Base-by-base conservation (phyloP, 2,329 filamentous ascomycete genomes). In the Sporothrix schenckii region DNA sequence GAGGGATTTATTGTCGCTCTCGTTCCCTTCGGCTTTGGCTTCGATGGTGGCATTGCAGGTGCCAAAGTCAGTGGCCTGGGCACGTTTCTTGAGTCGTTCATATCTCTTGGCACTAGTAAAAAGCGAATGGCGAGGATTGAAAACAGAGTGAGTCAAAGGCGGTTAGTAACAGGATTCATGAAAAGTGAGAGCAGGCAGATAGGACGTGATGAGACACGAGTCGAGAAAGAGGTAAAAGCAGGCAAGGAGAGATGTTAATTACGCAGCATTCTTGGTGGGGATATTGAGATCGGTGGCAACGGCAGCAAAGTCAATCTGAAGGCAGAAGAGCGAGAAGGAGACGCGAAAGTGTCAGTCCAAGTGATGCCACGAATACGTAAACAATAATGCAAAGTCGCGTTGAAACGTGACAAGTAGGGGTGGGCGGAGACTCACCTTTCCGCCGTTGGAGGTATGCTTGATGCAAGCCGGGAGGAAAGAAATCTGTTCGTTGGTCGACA, bases 251-350 rank as follows among this genome's bases (percentile, higher is more conserved):
- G 49, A 27, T 70, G 24, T 1, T 19, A n/a, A 6, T 84, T 84
- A 92, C 90, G 89, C 90, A 27, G 90, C 90, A 16, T 85, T 89
- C 79, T 90, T 91, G 78, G 80, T 83, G 47, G 89, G 83, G 50
- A 92, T 90, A 27, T 78, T 80, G 54, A 88, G 87, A 75, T 91
- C 89, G 19, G 83, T 80, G 13, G 88, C 88, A n/a, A 92, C 90
- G 65, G 84, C 82, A 6, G 79, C 80, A 74, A 91, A 92, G 75
- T 92, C 86, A 6, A 91, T 83, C 89, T 92, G 52, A 2, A 16
- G 13, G 13, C 10, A 16, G 56, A 21, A 13, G 44, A 27, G 30
- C 44, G 54, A 4, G 16, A 69, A 52, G 16, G 41, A 16, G 24
- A 53, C n/a, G 47, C 41, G 58, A 30, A 14, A 54, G 24, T 34